A percentile compares a stretch with the other conserved stretches of the same genome.
Evolutionary conservation across 148 eudicot species (phyloP).

Genomic region (Persicaria maculosa): DNA sequence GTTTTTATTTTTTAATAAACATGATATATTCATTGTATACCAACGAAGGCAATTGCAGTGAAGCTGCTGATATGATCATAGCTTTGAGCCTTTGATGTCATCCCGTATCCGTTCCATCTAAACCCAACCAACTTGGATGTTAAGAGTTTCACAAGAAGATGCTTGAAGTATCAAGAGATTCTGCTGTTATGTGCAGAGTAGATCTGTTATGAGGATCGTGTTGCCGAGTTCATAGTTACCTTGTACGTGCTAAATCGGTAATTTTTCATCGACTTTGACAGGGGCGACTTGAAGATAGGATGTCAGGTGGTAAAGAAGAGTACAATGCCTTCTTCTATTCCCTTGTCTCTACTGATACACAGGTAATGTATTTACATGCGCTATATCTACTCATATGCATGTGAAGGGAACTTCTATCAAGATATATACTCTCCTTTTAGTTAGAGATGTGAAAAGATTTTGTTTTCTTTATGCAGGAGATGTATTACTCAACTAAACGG

Average conservation of each 20-base stretch:
- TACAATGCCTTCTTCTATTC: constrained; percentile 98
- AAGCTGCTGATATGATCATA: no score
- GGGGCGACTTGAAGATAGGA: constrained; percentile 90
- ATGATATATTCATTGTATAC: no score
- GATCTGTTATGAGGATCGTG: neutral
- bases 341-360: constrained; percentile 96
- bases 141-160: neutral
- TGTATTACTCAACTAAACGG: constrained; percentile 98
- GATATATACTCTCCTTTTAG: neutral
- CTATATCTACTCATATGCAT: neutral
- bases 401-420: neutral
- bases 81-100: no score
- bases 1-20: neutral
- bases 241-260: neutral
- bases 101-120: neutral
- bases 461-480: constrained; percentile 52
- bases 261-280: constrained; percentile 19
- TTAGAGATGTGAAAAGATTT: neutral
- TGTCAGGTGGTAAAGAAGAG: constrained; percentile 98
- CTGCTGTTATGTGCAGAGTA: neutral
- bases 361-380: constrained; percentile 30
- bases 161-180: neutral
- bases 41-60: no score
- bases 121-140: neutral
- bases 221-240: neutral